phyloP scores from a whole-genome alignment of 768 basidiomycete species.

The Termitomyces heimii region DNA sequence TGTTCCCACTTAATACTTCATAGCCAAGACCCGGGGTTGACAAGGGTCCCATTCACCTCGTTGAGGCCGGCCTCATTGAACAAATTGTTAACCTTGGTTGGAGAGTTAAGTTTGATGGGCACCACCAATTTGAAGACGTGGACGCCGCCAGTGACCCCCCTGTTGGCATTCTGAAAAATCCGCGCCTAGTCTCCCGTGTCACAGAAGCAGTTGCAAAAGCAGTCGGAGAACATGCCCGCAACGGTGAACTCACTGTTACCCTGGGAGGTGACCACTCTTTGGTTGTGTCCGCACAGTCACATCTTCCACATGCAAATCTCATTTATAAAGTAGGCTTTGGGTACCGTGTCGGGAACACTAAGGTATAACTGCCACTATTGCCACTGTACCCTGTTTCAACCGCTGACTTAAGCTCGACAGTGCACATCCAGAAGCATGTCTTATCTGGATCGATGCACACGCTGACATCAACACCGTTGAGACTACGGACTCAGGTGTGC shows the following conservation, averaged over 20 bases:
- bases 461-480: conserved; percentile 92
- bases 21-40: conserved; percentile 81
- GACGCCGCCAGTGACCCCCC: conserved; percentile 62
- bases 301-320: conserved; percentile 1
- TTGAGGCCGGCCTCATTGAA: conserved; percentile 76
- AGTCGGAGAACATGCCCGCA: conserved; percentile 70
- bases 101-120: conserved; percentile 86
- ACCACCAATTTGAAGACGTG: conserved; percentile 83
- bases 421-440: conserved; percentile 71
- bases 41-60: conserved; percentile 81
- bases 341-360: conserved; percentile 88
- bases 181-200: conserved; percentile 79
- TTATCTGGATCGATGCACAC: conserved; percentile 97
- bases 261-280: conserved; percentile 96
- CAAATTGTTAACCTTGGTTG: conserved; percentile 81
- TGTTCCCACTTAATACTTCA: conserved; percentile 4
- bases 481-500: conserved; percentile 67
- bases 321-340: conserved; percentile 57
- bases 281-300: conserved; percentile 34
- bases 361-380: conserved; percentile 36
- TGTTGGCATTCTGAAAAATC: conserved; percentile 88
- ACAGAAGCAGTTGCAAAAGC: conserved; percentile 70
- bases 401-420: conserved; percentile 26
- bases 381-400: neutral
- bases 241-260: conserved; percentile 82